Percentiles rank a stretch among this genome's conserved stretches.
These are phyloP conservation scores for Monilinia polystroma DNA, from an alignment of 2,329 filamentous ascomycete species.

Conservation along the genomic window DNA sequence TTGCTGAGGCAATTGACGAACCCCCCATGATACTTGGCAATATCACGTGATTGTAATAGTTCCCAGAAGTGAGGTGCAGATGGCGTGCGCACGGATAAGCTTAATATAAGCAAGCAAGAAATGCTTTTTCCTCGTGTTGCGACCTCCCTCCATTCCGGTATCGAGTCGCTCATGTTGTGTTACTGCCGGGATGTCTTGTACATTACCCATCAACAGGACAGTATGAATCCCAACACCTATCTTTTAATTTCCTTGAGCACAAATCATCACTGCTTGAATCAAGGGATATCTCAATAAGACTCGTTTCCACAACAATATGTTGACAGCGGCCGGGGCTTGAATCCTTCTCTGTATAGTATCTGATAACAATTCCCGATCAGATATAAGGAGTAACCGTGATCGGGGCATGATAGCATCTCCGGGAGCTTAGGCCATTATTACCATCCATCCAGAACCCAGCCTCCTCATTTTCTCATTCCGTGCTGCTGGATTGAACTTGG, in stretches of 20 bases:
- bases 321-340: constrained; percentile 1
- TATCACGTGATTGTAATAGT: constrained; percentile 8
- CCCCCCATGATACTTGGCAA: background rate
- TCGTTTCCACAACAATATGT: background rate
- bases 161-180: constrained; percentile 23
- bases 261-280: background rate
- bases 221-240: background rate
- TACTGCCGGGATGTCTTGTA: background rate
- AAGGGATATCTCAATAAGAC: background rate
- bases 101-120: constrained; percentile 22
- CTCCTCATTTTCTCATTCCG: constrained; percentile 15
- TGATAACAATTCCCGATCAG: background rate
- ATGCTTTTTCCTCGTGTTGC: constrained; percentile 15
- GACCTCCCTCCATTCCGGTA: constrained; percentile 7
- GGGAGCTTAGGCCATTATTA: background rate
- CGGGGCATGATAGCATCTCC: background rate
- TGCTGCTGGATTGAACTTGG: constrained; percentile 4
- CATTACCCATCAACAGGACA: too few relatives aligned
- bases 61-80: background rate
- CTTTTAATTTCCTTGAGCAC: background rate
- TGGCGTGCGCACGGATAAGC: constrained; percentile 20
- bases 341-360: constrained; percentile 9
- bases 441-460: constrained; percentile 3
- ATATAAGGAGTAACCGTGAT: constrained; percentile 12
- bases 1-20: constrained; percentile 22